Evolutionary conservation across 805 yeast species (phyloP).

Genomic region (Yarrowia hollandica): DNA sequence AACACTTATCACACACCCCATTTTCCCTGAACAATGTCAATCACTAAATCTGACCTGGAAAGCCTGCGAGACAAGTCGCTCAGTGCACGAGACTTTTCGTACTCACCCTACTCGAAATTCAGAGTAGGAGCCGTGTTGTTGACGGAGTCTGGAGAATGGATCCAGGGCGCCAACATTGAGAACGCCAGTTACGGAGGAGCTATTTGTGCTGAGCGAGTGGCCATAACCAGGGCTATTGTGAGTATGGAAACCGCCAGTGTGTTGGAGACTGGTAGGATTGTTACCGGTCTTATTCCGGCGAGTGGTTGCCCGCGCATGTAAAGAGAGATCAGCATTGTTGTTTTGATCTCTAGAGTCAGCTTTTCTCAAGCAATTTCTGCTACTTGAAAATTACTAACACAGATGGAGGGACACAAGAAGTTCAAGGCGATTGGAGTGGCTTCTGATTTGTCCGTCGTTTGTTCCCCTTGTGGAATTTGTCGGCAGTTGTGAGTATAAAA

Average conservation of each 20-base stretch:
- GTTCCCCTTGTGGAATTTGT: conserved; percentile 93
- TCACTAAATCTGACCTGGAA: conserved; percentile 4
- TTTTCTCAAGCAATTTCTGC: too few species aligned
- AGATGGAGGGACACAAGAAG: conserved; percentile 39
- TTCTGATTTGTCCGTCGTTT: conserved; percentile 56
- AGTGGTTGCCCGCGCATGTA: too few species aligned
- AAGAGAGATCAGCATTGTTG: not conserved
- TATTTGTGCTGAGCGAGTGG: conserved; percentile 75
- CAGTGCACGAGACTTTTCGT: conserved; percentile 42
- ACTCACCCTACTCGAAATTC: conserved; percentile 73
- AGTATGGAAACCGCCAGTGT: too few species aligned
- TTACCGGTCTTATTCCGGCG: too few species aligned
- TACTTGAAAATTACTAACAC: not conserved
- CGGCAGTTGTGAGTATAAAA: conserved; percentile 58
- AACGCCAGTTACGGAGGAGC: conserved; percentile 85
- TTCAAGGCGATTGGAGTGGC: conserved; percentile 68
- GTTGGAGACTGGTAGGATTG: too few species aligned
- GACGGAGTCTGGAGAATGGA: conserved; percentile 49
- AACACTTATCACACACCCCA: not conserved
- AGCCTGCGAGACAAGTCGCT: conserved; percentile 21
- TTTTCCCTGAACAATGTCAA: not conserved
- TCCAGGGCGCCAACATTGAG: conserved; percentile 85
- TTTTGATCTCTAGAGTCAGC: not conserved
- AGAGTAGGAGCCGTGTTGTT: conserved; percentile 81
- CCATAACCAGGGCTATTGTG: conserved; percentile 58